Conservation (phyloP, 1,139 yeast genomes). For the Debaryomycetaceae sp. region DNA sequence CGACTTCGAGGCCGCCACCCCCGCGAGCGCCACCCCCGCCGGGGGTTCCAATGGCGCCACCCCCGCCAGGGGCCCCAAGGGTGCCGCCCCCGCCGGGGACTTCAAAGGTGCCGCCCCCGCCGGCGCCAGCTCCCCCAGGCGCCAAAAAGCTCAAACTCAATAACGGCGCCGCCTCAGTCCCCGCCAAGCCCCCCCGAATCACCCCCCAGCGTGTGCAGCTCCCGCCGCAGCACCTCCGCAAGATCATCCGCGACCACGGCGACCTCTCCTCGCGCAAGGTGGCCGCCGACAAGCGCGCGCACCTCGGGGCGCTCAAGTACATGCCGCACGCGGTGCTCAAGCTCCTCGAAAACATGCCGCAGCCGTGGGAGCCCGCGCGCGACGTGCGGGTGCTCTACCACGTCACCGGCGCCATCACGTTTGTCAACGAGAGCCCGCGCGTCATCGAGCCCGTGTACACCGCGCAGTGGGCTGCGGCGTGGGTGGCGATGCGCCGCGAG, state of each 20-base stretch:
- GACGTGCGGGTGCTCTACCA: slow-evolving; percentile 90
- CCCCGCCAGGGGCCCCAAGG: slow-evolving; percentile 3
- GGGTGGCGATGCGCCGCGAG: slow-evolving; percentile 92
- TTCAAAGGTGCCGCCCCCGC: slow-evolving; percentile 30
- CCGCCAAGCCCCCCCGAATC: too few relatives aligned
- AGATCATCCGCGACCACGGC: slow-evolving; percentile 79
- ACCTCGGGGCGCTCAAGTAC: slow-evolving; percentile 86
- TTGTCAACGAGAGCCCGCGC: slow-evolving; percentile 87
- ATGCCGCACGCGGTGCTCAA: slow-evolving; percentile 94
- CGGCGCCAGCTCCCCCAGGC: slow-evolving; percentile 55
- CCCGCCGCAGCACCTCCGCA: slow-evolving; percentile 93
- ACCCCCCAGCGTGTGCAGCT: too few relatives aligned
- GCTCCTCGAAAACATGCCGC: slow-evolving; percentile 93
- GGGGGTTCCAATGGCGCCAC: slow-evolving; percentile 11
- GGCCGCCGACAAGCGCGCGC: slow-evolving; percentile 84
- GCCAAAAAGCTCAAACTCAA: slow-evolving; percentile 20
- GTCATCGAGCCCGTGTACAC: slow-evolving; percentile 88
- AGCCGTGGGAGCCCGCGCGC: slow-evolving; percentile 91
- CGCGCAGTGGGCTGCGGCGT: slow-evolving; percentile 94
- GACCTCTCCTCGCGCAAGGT: slow-evolving; percentile 79
- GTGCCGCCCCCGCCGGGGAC: slow-evolving; percentile 2
- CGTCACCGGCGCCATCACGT: slow-evolving; percentile 89
- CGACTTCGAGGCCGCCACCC: not conserved
- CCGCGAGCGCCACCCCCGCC: slow-evolving; percentile 19
- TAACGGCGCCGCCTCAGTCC: slow-evolving; percentile 42